Base-by-base conservation (phyloP, 192 early-diverging fungal species). In the Radiomyces spectabilis region DNA sequence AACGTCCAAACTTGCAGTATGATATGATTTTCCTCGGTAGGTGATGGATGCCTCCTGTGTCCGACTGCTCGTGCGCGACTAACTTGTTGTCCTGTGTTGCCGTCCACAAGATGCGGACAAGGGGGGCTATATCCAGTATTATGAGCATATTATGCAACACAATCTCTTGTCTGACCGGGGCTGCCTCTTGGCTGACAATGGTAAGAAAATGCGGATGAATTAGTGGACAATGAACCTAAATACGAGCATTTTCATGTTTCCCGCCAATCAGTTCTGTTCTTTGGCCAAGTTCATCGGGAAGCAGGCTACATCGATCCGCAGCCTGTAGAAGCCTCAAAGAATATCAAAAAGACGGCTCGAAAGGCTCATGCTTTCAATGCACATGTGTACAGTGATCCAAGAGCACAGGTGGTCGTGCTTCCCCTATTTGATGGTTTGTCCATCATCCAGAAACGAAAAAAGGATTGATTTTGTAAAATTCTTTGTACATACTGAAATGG, bases 61-160 rank as follows among this genome's bases (percentile, higher is more conserved):
- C 13, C 33, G 2, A 42, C 26, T 25, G 25, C 18, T 24, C 25
- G 3, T 21, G 26, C 6, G 18, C 38, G 1, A 37, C 15, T 26
- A 41, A 27, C 3, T 25, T 12, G 16, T 25, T 18, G 27, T 13
- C 31, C n/a, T 33, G 12, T 16, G n/a, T n/a, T n/a, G n/a, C n/a
- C n/a, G n/a, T n/a, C n/a, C n/a, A 4, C 16, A 30, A 76, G 88
- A 91, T 52, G 88, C 88, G 0, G 78, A 91, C 61, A 88, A 91
- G 57, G 55, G 59, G 19, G 72, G 69, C 4, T 88, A 91, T 51
- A 70, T 72, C 41, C 62, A 65, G 1, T 87, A 91, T 55, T 85
- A 74, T 35, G 71, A 88, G 31, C 63, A 67, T 8, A 71, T 85
- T 40, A 55, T 91, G 26, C 75, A 85, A n/a, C 65, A 71, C n/a